phyloP scores from a whole-genome alignment of 2,329 filamentous ascomycete genomes.

The Fusarium siculi region DNA sequence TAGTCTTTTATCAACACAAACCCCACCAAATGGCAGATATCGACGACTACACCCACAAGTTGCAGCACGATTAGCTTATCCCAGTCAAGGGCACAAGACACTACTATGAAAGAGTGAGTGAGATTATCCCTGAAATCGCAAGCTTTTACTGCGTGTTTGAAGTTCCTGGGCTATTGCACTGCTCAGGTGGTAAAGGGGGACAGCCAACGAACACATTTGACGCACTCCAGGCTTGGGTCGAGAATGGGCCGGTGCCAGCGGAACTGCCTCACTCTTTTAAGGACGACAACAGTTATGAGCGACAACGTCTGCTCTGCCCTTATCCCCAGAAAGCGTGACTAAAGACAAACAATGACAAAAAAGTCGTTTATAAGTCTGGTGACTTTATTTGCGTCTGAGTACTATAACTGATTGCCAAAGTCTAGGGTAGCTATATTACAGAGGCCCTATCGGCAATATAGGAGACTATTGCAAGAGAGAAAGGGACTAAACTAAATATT shows the following conservation, averaged over 20 bases:
- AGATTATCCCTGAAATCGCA: constrained; percentile 21
- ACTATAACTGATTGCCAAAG: accelerated
- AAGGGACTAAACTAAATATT: too few species aligned
- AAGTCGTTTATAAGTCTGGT: background rate
- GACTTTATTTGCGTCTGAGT: background rate
- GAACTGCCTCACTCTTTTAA: background rate
- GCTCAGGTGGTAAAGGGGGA: constrained; percentile 37
- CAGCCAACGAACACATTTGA: constrained; percentile 41
- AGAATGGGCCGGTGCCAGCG: constrained; percentile 45
- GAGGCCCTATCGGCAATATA: background rate
- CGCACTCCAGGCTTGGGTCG: constrained; percentile 45
- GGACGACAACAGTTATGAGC: background rate
- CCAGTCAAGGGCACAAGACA: constrained; percentile 28
- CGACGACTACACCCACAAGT: too few species aligned
- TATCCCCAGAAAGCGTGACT: background rate
- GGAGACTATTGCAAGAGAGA: too few species aligned
- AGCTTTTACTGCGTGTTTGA: constrained; percentile 49
- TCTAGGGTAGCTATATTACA: background rate
- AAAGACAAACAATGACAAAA: accelerated
- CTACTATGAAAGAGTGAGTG: constrained; percentile 44
- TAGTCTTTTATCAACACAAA: too few species aligned
- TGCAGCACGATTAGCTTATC: constrained; percentile 35
- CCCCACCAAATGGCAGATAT: too few species aligned
- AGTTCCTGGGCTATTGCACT: constrained; percentile 50
- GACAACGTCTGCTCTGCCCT: background rate